A percentile compares a stretch with the other conserved stretches of the same genome.
Conservation (phyloP, 2,329 filamentous ascomycete genomes). For the Alternaria sp. region DNA sequence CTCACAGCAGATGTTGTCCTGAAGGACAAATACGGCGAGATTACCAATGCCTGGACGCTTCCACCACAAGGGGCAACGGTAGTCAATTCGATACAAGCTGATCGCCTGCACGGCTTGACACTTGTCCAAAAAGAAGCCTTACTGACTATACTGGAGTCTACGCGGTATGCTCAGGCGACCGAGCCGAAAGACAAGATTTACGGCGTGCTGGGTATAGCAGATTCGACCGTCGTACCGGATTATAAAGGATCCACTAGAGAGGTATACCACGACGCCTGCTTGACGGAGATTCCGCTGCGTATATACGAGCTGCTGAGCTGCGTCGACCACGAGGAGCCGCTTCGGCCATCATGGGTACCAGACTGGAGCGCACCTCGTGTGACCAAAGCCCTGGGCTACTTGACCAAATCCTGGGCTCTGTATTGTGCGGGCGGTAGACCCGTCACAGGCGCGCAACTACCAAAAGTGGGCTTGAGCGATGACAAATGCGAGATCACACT, state of each 20-base stretch:
- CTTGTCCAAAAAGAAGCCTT: conserved; percentile 13
- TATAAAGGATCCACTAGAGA: conserved; percentile 26
- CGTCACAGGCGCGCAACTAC: neutral
- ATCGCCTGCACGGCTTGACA: conserved; percentile 14
- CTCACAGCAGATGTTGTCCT: conserved; percentile 11
- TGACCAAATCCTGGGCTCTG: conserved; percentile 29
- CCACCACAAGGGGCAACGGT: conserved; percentile 15
- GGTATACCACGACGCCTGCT: conserved; percentile 30
- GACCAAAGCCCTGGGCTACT: conserved; percentile 33
- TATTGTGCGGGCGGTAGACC: conserved; percentile 25
- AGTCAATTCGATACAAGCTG: conserved; percentile 21
- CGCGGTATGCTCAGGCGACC: conserved; percentile 34
- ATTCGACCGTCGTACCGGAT: conserved; percentile 19
- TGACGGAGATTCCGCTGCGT: conserved; percentile 14
- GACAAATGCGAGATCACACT: conserved; percentile 22
- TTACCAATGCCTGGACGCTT: neutral
- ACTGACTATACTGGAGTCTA: conserved; percentile 24
- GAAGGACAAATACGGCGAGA: conserved; percentile 3
- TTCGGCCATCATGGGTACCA: conserved; percentile 34
- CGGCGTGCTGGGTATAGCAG: conserved; percentile 32
- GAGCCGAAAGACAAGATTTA: conserved; percentile 39
- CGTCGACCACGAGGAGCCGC: conserved; percentile 32
- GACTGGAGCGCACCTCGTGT: conserved; percentile 34
- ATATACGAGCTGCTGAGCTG: conserved; percentile 30
- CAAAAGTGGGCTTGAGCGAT: conserved; percentile 4